Evolutionary conservation across 23 red algal genomes (phyloP).

Genomic region (Gracilaria gracilis): DNA sequence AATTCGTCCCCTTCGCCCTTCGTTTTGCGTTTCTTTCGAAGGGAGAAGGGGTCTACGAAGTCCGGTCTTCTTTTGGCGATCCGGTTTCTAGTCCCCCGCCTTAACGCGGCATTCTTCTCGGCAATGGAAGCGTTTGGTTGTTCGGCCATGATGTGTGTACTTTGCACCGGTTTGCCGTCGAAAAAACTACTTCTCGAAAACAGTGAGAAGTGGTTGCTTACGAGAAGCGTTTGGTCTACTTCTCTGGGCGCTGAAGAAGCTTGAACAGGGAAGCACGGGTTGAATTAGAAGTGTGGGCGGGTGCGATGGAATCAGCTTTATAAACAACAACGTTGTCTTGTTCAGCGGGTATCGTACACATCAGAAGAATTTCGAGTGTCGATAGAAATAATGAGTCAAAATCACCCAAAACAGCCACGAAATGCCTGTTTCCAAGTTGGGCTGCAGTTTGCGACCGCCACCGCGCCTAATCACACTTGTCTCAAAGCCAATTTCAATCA

Average conservation of each 20-base stretch:
- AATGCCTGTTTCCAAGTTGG: slow-evolving; percentile 8
- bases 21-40: slow-evolving; percentile 43
- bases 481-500: neutral
- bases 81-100: slow-evolving; percentile 36
- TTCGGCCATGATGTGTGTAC: neutral
- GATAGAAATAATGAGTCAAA: slow-evolving; percentile 34
- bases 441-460: slow-evolving; percentile 11
- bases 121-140: neutral
- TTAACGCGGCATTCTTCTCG: slow-evolving; percentile 10
- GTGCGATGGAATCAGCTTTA: slow-evolving; percentile 33
- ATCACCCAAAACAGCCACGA: slow-evolving; percentile 31
- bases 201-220: neutral
- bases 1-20: slow-evolving; percentile 30
- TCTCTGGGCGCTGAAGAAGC: neutral
- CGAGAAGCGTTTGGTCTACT: neutral
- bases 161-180: neutral
- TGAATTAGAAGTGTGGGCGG: neutral
- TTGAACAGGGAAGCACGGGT: neutral
- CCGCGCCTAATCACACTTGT: neutral
- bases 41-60: slow-evolving; percentile 55
- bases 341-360: slow-evolving; percentile 36
- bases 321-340: slow-evolving; percentile 40
- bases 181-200: slow-evolving; percentile 2
- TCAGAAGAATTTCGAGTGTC: slow-evolving; percentile 25
- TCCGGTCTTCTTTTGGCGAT: slow-evolving; percentile 48